Evolutionary conservation across 164 flowering plant genomes (phyloP).

Genomic region (Pachysandra terminalis): DNA sequence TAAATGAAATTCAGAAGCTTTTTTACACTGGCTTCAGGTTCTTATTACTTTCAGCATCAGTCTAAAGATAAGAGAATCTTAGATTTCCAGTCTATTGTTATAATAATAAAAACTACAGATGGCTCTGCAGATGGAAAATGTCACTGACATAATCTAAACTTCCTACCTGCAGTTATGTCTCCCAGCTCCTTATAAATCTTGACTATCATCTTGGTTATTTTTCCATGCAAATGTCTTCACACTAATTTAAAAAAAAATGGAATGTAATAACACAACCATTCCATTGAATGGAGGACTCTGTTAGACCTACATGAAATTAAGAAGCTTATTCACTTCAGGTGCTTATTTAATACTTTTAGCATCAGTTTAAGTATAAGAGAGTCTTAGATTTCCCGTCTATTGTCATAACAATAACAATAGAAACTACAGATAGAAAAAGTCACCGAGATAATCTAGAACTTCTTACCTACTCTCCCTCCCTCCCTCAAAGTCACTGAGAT

Average conservation of each 20-base stretch:
- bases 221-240: too few relatives aligned
- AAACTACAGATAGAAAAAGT: neutral
- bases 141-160: neutral
- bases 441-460: neutral
- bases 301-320: neutral
- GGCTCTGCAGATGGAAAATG: too few relatives aligned
- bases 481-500: neutral
- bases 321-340: neutral
- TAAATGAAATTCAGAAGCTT: neutral
- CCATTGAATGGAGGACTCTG: neutral
- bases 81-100: neutral
- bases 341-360: neutral
- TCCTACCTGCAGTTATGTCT: too few relatives aligned
- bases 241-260: too few relatives aligned
- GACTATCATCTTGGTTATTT: too few relatives aligned
- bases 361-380: neutral
- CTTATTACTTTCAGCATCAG: neutral
- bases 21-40: too few relatives aligned
- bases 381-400: neutral
- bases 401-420: neutral
- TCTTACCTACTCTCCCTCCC: too few relatives aligned
- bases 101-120: neutral
- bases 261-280: neutral
- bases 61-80: neutral
- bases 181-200: too few relatives aligned